Base-by-base conservation (phyloP, 2,329 filamentous ascomycete species). In the Beauveria australis region DNA sequence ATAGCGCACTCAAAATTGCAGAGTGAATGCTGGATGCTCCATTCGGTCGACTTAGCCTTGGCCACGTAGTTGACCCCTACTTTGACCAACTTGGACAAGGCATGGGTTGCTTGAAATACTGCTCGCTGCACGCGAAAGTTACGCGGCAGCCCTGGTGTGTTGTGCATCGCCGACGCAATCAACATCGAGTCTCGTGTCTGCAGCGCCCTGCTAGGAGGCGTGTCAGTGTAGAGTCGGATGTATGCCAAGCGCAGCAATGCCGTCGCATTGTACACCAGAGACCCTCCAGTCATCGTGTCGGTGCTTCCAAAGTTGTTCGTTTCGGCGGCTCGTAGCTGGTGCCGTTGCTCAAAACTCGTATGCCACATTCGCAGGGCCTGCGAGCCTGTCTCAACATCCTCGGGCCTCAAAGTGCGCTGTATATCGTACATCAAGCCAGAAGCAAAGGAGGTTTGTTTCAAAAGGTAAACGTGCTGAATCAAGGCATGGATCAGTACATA, bases 401-500 rank as follows among this genome's bases (percentile, higher is more conserved):
- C 80, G 0, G 76, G 73, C 51, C 79, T 79, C 63, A 85, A 68
- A 0, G 77, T 79, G 30, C 80, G 74, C 41, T 81, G 78, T 2
- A 76, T 72, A 22, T 80, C 80, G 59, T 80, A 83, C 1, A 77
- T 75, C 2, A 78, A 75, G 0, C 77, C 74, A 1, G 76, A 71
- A 2, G 77, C 76, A 53, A 85, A 79, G 0, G 80, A 82, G 0
- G 83, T 84, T 67, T 88, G 83, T 66, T 88, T 87, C 24, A 89
- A 71, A 43, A 89, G 76, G 69, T 87, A 90, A 18, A 91, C 86
- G 63, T 89, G 86, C 66, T 91, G 88, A 12, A 90, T 80, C 26
- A 91, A 70, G 3, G 86, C 87, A 67, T 90, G 87, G 3, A 91
- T 87, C 40, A 91, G 76, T 8, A 89, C 81, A 64, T 91, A 89